A percentile compares a stretch with the other conserved stretches of the same genome.
Conservation (phyloP, 2,329 filamentous ascomycete species). For the Xylaria sp. region DNA sequence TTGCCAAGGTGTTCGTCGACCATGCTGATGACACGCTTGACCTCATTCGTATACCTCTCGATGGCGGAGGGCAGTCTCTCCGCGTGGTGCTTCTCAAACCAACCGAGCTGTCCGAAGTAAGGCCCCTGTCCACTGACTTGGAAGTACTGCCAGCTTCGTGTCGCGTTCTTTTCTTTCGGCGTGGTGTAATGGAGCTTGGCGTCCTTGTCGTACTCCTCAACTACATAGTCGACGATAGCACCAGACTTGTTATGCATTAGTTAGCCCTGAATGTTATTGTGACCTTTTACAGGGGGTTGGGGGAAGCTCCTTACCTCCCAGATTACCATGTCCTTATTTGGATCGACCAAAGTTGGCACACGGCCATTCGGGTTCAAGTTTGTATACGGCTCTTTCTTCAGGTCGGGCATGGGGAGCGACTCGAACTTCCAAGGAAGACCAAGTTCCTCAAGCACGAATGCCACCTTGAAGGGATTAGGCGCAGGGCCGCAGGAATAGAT, state of each 20-base stretch:
- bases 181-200: conserved; percentile 51
- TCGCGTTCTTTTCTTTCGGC: conserved; percentile 49
- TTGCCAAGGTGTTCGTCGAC: conserved; percentile 24
- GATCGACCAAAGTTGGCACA: conserved; percentile 56
- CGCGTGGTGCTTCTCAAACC: conserved; percentile 17
- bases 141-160: conserved; percentile 56
- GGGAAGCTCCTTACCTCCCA: conserved; percentile 49
- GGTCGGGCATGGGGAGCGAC: conserved; percentile 30
- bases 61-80: conserved; percentile 33
- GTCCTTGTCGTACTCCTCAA: conserved; percentile 42
- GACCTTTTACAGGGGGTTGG: not conserved
- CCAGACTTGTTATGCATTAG: conserved; percentile 50
- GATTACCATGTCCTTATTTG: conserved; percentile 56
- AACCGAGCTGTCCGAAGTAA: conserved; percentile 46
- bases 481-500: conserved; percentile 24
- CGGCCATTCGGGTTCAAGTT: conserved; percentile 43
- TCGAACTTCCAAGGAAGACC: conserved; percentile 39
- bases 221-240: conserved; percentile 59
- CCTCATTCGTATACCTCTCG: conserved; percentile 29
- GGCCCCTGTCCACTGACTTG: conserved; percentile 56
- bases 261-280: not conserved
- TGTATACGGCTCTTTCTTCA: conserved; percentile 41
- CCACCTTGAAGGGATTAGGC: conserved; percentile 29
- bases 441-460: conserved; percentile 40
- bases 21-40: conserved; percentile 30